Evolutionary conservation across 176 grass and related monocot species (phyloP), one percentile per base, ranked within the genome.

Genomic region (Oropetium thomaeum): DNA sequence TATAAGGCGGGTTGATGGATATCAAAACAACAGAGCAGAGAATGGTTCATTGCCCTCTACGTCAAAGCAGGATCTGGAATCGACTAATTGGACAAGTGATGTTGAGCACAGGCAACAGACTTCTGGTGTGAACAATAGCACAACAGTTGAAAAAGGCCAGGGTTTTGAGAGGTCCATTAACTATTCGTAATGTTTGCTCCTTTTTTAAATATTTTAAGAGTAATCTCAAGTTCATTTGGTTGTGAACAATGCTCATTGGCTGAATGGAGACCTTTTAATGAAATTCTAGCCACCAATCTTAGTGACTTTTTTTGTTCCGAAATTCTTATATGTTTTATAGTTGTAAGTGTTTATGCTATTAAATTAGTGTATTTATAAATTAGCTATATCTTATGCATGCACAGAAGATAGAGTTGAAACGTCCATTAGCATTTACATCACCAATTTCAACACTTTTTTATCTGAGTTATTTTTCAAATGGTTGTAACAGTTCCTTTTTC

Each of bases 121-220:
- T 80, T 87, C 82, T 76, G 67, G 74, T 58, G 71, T 65, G 49
- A 58, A 58, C 74, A 69, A 66, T 75, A 83, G 23, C 53, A 73
- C 78, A 71, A 31, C 26, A 22, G 27, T 74, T 80, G 96, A 92
- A 76, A 92, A 76, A 82, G 77, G 67, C 11, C 84, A 59, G 15
- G 58, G 33, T 77, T 70, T 87, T 79, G 89, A 99, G 74, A 92
- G 96, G 96, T 99, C 76, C 35, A 53, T 61, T 79, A 62, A 64
- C 80, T 81, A 57, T 86, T 66, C 28, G 7, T 40, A 64, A 26
- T 29, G 30, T 12, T 67, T 34, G 16, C 67, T 42, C 2, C 52
- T 5, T 33, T 51, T 51, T 3, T 28, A 67, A 35, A 13, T 35
- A 10, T 1, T 75, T 10, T 33, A 81, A 76, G 43, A 65, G 30